Base-by-base conservation (phyloP, 441 rosid species). In the Erodium chrysanthum region DNA sequence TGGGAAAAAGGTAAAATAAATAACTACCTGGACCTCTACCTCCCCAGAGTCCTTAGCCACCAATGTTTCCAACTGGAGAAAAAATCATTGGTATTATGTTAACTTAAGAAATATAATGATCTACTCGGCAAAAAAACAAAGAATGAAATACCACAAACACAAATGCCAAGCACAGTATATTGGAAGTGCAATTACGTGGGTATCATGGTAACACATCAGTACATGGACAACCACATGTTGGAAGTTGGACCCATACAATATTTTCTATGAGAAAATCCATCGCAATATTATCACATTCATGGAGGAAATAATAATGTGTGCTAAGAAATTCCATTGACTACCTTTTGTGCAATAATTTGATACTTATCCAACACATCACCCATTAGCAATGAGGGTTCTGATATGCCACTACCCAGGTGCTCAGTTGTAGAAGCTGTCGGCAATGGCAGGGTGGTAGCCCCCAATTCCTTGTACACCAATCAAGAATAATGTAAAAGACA, bases 341-440 rank as follows among this genome's bases (percentile, higher is more conserved):
- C 99, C 97, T 90, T 90, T 72, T 82, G 89, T 7, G 96, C 85
- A 79, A 88, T 81, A 75, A 92, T 81, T 77, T 90, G 90, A 75
- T 84, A 95, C 74, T 92, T 92, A 71, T 95, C 99, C 82, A 92
- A 67, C 75, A 97, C 99, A 73, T 90, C 98, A 81, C 96, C 83
- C 27, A 96, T 93, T 80, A 75, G 84, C 68, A 90, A 74, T 23
- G 86, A 83, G 77, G 97, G 92, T 67, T 92, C 98, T 17, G 84
- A 66, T 44, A 71, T 71, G 76, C 78, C 82, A 73, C 75, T 83
- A 67, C 85, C 85, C 79, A 80, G 74, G 22, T 86, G 92, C 71
- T 94, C 99, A 68, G 88, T 42, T 68, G 82, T 76, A 75, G 81
- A 79, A 71, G 85, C 70, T 66, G 91, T 75, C 66, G 89, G 73